These are phyloP conservation scores for Pestalotiopsis fici DNA, from an alignment of 2,329 filamentous ascomycete genomes.

Conservation along the genomic window DNA sequence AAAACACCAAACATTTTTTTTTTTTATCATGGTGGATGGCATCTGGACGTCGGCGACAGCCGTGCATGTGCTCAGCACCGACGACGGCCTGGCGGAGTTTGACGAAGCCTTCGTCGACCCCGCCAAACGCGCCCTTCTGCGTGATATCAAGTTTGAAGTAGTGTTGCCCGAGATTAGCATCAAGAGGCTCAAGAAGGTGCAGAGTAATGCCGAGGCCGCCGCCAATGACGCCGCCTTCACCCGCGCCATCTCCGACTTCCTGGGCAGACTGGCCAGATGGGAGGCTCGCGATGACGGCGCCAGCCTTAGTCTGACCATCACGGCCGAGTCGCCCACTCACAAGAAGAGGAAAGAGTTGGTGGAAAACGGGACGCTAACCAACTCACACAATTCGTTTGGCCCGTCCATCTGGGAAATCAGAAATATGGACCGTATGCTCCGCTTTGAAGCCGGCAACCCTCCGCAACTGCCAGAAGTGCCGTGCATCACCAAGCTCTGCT, in stretches of 20 bases:
- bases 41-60: not conserved
- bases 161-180: not conserved
- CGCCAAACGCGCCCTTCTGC: not conserved
- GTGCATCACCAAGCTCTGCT: not conserved
- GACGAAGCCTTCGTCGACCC: not conserved
- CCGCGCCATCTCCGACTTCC: not conserved
- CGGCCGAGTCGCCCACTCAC: not conserved
- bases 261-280: not conserved
- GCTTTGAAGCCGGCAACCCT: not conserved
- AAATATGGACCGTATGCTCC: not conserved
- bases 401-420: conserved; percentile 3
- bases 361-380: not conserved
- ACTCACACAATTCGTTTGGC: not conserved
- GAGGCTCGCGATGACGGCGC: not conserved
- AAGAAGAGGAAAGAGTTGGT: not conserved
- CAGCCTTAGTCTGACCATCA: not conserved
- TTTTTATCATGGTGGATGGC: not conserved
- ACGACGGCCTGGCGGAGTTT: not conserved
- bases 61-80: not conserved
- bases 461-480: not conserved
- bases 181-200: conserved; percentile 9
- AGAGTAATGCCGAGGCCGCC: not conserved
- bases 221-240: conserved; percentile 7
- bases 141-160: not conserved
- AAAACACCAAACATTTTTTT: not conserved